These are phyloP conservation scores for Sugiyamaella castrensis DNA, from an alignment of 1,139 yeast genomes.

Conservation along the genomic window DNA sequence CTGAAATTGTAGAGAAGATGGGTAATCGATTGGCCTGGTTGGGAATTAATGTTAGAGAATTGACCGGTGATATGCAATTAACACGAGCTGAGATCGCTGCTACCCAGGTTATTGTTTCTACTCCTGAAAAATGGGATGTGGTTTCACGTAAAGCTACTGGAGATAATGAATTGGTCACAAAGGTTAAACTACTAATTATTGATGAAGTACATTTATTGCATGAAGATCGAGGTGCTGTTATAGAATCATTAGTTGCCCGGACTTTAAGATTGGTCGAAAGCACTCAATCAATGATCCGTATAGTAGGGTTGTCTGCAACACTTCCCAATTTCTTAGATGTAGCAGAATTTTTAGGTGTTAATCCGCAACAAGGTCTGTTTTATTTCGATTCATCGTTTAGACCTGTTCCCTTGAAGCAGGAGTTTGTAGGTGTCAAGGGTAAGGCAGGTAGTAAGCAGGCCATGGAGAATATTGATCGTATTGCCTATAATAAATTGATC, in stretches of 20 bases:
- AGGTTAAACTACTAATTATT: slow-evolving; percentile 79
- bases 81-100: slow-evolving; percentile 76
- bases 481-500: slow-evolving; percentile 72
- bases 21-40: slow-evolving; percentile 75
- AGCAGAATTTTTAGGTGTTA: slow-evolving; percentile 92
- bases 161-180: slow-evolving; percentile 80
- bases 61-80: slow-evolving; percentile 97
- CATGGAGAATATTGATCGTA: slow-evolving; percentile 70
- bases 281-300: slow-evolving; percentile 89
- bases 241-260: slow-evolving; percentile 93
- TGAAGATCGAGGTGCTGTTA: slow-evolving; percentile 97
- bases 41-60: slow-evolving; percentile 80
- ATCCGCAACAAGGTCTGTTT: slow-evolving; percentile 84
- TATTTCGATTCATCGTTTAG: slow-evolving; percentile 91
- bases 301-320: slow-evolving; percentile 96
- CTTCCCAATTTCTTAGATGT: slow-evolving; percentile 92
- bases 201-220: slow-evolving; percentile 96
- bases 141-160: slow-evolving; percentile 88
- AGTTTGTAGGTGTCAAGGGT: slow-evolving; percentile 81
- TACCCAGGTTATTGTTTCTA: slow-evolving; percentile 91
- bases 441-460: slow-evolving; percentile 74
- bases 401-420: slow-evolving; percentile 91
- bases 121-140: slow-evolving; percentile 99
- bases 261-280: slow-evolving; percentile 93
- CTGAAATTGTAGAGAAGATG: slow-evolving; percentile 93